Conservation (phyloP, 768 basidiomycete species). For the Termitomyces sp. region DNA sequence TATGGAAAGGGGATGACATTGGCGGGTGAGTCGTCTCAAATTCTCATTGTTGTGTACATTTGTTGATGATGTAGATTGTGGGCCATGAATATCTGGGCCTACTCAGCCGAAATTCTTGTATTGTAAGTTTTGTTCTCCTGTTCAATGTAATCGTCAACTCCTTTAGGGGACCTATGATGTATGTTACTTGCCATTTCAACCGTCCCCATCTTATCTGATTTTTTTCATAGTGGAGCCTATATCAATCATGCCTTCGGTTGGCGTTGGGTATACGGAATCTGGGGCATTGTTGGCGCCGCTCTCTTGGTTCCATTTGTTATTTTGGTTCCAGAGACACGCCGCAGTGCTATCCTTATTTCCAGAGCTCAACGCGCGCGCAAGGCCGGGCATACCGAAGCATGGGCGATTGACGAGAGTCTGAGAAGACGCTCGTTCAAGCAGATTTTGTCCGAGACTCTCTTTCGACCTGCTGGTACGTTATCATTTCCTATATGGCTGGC, state of each 20-base stretch:
- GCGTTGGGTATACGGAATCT: slow-evolving; percentile 19
- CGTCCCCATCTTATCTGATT: neutral
- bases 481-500: neutral
- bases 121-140: slow-evolving; percentile 3
- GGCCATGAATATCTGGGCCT: slow-evolving; percentile 20
- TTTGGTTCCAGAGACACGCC: slow-evolving; percentile 16
- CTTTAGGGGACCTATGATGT: slow-evolving; percentile 15
- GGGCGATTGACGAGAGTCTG: slow-evolving; percentile 14
- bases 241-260: slow-evolving; percentile 15
- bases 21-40: slow-evolving; percentile 1
- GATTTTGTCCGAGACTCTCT: slow-evolving; percentile 13
- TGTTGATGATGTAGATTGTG: slow-evolving; percentile 9
- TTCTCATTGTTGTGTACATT: neutral
- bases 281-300: slow-evolving; percentile 15
- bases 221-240: slow-evolving; percentile 10
- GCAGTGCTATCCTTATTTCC: slow-evolving; percentile 14
- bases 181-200: too few species aligned
- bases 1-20: slow-evolving; percentile 16
- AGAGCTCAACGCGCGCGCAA: slow-evolving; percentile 12
- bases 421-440: slow-evolving; percentile 12
- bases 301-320: slow-evolving; percentile 13
- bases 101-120: slow-evolving; percentile 14
- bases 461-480: slow-evolving; percentile 15
- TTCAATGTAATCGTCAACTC: neutral
- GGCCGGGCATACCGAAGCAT: slow-evolving; percentile 9